These are phyloP conservation scores for Wickerhamomyces chambardii DNA, from an alignment of 805 yeast genomes.

Conservation along the genomic window DNA sequence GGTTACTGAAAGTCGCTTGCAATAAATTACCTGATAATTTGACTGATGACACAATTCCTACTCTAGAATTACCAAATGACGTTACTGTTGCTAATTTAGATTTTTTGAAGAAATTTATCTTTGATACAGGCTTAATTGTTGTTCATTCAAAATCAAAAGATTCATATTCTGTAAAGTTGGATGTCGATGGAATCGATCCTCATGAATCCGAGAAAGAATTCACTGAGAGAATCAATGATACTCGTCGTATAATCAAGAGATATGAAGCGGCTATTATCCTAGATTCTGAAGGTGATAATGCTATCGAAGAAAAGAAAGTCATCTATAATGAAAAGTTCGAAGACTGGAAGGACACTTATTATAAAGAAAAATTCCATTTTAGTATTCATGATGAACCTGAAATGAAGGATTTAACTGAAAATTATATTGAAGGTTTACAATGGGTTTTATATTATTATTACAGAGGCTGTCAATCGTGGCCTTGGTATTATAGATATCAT, in stretches of 20 bases:
- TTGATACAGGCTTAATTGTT: conserved; percentile 57
- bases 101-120: conserved; percentile 54
- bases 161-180: conserved; percentile 51
- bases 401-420: conserved; percentile 57
- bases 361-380: conserved; percentile 71
- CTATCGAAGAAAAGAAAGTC: conserved; percentile 38
- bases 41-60: conserved; percentile 28
- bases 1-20: conserved; percentile 29
- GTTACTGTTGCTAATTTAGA: conserved; percentile 34
- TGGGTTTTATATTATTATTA: conserved; percentile 95
- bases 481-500: conserved; percentile 87
- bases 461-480: conserved; percentile 90
- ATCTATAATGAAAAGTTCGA: conserved; percentile 68
- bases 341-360: conserved; percentile 81
- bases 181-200: conserved; percentile 67
- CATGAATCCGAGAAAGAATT: conserved; percentile 61
- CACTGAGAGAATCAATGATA: conserved; percentile 37
- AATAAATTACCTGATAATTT: conserved; percentile 17
- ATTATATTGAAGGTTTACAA: conserved; percentile 90
- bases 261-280: conserved; percentile 53
- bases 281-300: conserved; percentile 50
- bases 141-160: conserved; percentile 53
- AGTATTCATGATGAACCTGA: conserved; percentile 46
- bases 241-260: conserved; percentile 47
- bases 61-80: conserved; percentile 34